Evolutionary conservation across 495 filamentous ascomycete species (phyloP), one percentile per base, ranked within the genome.

Genomic region (Acidomyces sp.): DNA sequence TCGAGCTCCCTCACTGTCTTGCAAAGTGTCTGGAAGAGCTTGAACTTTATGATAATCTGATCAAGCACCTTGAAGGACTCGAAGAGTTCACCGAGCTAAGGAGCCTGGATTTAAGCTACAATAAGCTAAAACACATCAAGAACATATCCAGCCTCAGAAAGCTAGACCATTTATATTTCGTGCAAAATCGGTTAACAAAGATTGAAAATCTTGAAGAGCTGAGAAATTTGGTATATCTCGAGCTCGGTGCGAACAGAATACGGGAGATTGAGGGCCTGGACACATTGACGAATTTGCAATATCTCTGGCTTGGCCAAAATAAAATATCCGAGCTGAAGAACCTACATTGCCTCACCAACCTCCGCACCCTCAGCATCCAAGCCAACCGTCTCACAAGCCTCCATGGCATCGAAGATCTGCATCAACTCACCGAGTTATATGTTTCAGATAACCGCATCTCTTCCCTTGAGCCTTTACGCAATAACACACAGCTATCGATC

Each of bases 91-190:
- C 62, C 6, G 66, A 82, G 23, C 68, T 99, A 15, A 83, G 69
- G 11, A 81, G 66, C 40, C 71, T 99, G 34, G 90, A 99, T 56
- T 66, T 99, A 26, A 88, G 82, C 54, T 99, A 93, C 74, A 99
- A 99, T 62, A 95, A 94, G 66, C 88, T 99, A 64, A 95, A 93
- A 59, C 87, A 96, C 57, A 93, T 99, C 69, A 92, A 92, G 64
- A 74, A 85, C 54, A 62, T 96, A 52, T 67, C 72, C 27, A 83
- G 92, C 57, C 67, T 97, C 18, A 74, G 62, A 10, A 74, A 85
- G 26, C 66, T 96, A 39, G 81, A 69, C 48, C 85, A 95, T 52
- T 57, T 99, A 4, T 99, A 80, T 61, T 87, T 99, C 51, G 83
- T 95, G 32, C 81, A 95, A 55, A 99, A 99, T 62, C 88, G 83